Evolutionary conservation across 129 eudicot genomes (phyloP).

Genomic region (Lonicera japonica): DNA sequence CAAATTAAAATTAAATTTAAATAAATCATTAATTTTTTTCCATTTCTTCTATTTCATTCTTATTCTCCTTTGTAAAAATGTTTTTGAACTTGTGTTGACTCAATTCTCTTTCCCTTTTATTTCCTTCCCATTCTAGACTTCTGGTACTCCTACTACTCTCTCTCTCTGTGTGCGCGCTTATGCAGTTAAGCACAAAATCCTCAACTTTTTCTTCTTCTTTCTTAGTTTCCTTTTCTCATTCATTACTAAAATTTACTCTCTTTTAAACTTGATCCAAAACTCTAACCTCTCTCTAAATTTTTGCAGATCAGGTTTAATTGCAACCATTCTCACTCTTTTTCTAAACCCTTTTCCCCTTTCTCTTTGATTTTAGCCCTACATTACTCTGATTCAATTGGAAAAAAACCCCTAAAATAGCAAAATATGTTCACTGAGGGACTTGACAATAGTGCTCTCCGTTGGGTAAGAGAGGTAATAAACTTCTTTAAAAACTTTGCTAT

Average conservation of each 20-base stretch:
- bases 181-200: background rate
- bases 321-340: no score
- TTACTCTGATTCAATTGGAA: background rate
- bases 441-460: constrained; percentile 61
- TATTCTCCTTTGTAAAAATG: no score
- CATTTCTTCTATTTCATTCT: no score
- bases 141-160: no score
- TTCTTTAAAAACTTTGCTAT: constrained; percentile 1
- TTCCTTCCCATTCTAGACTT: no score
- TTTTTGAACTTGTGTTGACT: no score
- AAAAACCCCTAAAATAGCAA: no score
- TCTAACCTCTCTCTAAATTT: background rate
- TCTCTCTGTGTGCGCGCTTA: no score
- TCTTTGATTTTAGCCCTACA: background rate
- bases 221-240: background rate
- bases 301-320: background rate
- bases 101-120: no score
- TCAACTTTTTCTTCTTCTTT: background rate
- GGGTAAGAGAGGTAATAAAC: constrained; percentile 88
- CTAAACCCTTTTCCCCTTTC: no score
- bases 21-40: no score
- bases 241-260: background rate
- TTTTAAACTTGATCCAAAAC: background rate
- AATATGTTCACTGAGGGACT: constrained; percentile 80
- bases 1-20: no score